phyloP scores from a whole-genome alignment of 768 basidiomycete species.

The Dioszegia hungarica region DNA sequence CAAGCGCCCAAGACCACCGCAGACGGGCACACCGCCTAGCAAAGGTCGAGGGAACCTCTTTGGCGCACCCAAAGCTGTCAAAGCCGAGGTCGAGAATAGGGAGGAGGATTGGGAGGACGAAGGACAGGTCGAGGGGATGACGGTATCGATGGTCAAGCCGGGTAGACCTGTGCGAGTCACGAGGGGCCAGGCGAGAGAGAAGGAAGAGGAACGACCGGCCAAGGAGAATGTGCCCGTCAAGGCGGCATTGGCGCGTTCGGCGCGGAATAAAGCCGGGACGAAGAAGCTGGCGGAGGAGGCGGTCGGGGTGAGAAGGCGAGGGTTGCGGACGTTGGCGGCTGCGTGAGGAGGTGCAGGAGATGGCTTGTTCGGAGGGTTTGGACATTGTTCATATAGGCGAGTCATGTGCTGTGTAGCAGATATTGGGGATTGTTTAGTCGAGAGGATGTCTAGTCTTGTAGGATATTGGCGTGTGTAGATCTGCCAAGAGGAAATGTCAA shows the following conservation, averaged over 20 bases:
- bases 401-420: neutral
- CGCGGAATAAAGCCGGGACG: neutral
- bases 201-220: neutral
- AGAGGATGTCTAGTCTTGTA: no score
- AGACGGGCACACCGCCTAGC: constrained; percentile 21
- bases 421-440: no score
- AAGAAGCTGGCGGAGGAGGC: neutral
- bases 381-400: neutral
- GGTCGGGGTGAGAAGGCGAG: neutral
- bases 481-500: no score
- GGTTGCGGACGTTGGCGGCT: neutral
- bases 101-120: no score
- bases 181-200: neutral
- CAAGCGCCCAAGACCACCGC: constrained; percentile 17
- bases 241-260: neutral
- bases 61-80: neutral
- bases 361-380: neutral
- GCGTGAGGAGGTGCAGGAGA: neutral
- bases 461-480: no score
- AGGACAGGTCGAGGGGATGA: no score
- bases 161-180: neutral
- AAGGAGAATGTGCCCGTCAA: constrained; percentile 7
- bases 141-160: no score
- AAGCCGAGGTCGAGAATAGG: no score
- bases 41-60: constrained; percentile 39